These are phyloP conservation scores for Yamadazyma friedrichii DNA, from an alignment of 1,139 yeast genomes.

Conservation along the genomic window DNA sequence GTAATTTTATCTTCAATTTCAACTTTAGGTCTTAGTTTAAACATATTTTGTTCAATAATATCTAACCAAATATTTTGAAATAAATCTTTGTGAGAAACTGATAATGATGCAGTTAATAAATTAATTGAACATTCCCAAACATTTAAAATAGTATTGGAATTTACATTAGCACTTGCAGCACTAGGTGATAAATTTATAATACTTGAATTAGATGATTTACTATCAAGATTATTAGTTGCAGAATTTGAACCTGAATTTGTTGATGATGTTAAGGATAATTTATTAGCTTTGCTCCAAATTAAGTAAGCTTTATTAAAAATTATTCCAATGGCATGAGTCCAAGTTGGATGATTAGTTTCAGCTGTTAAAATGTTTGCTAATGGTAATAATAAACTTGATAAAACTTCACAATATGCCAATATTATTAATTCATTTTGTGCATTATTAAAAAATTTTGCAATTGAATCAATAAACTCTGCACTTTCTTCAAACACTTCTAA, in stretches of 20 bases:
- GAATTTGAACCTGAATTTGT: not conserved
- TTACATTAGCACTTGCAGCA: slow-evolving; percentile 7
- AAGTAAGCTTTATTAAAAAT: slow-evolving; percentile 53
- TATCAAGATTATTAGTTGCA: not conserved
- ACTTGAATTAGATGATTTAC: slow-evolving; percentile 8
- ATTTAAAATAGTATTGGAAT: slow-evolving; percentile 22
- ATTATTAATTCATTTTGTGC: slow-evolving; percentile 65
- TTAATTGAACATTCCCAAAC: slow-evolving; percentile 76
- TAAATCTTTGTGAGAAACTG: slow-evolving; percentile 78
- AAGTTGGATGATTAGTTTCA: slow-evolving; percentile 92
- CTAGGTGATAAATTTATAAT: slow-evolving; percentile 16
- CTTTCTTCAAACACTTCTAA: slow-evolving; percentile 88
- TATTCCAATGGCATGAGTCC: slow-evolving; percentile 78
- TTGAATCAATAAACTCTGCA: slow-evolving; percentile 81
- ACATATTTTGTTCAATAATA: slow-evolving; percentile 53
- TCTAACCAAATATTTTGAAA: slow-evolving; percentile 76
- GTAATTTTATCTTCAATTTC: slow-evolving; percentile 58
- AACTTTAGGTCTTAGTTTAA: slow-evolving; percentile 37
- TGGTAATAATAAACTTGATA: slow-evolving; percentile 72
- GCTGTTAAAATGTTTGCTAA: slow-evolving; percentile 86
- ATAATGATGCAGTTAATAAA: slow-evolving; percentile 67
- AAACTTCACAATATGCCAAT: slow-evolving; percentile 82
- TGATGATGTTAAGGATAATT: slow-evolving; percentile 2
- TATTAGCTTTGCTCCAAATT: slow-evolving; percentile 30
- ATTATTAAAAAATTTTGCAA: slow-evolving; percentile 76